Percentiles rank a stretch among this genome's conserved stretches.
Evolutionary conservation across 176 grass and related monocot genomes (phyloP).

Genomic region (Carex littledalei): DNA sequence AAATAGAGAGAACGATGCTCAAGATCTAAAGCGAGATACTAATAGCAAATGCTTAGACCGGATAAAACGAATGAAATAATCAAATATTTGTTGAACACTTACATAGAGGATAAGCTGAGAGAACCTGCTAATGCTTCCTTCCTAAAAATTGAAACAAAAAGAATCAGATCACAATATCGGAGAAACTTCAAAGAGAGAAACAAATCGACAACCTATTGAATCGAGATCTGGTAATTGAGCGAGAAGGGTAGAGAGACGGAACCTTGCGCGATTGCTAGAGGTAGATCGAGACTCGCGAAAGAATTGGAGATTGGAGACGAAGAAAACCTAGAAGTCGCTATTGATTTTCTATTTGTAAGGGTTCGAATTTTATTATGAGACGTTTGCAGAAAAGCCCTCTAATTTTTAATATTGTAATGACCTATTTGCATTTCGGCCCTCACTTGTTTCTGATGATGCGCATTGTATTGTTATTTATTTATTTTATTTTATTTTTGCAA

Average conservation of each 20-base stretch:
- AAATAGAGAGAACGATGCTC: neutral
- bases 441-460: neutral
- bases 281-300: neutral
- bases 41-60: neutral
- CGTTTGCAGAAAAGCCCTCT: neutral
- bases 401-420: neutral
- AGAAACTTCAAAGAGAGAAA: neutral
- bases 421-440: neutral
- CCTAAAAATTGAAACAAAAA: neutral
- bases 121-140: conserved; percentile 3
- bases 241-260: neutral
- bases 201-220: neutral
- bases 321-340: conserved; percentile 17
- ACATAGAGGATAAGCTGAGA: neutral
- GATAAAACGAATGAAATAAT: neutral
- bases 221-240: neutral
- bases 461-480: neutral
- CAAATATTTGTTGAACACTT: neutral
- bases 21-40: neutral
- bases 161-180: conserved; percentile 13
- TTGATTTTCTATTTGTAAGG: conserved; percentile 3
- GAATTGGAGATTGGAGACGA: conserved; percentile 15
- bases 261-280: conserved; percentile 3
- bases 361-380: neutral
- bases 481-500: too few relatives aligned